These are phyloP conservation scores for Microstegium vimineum DNA, from an alignment of 176 grass and related monocot genomes.

Conservation along the genomic window DNA sequence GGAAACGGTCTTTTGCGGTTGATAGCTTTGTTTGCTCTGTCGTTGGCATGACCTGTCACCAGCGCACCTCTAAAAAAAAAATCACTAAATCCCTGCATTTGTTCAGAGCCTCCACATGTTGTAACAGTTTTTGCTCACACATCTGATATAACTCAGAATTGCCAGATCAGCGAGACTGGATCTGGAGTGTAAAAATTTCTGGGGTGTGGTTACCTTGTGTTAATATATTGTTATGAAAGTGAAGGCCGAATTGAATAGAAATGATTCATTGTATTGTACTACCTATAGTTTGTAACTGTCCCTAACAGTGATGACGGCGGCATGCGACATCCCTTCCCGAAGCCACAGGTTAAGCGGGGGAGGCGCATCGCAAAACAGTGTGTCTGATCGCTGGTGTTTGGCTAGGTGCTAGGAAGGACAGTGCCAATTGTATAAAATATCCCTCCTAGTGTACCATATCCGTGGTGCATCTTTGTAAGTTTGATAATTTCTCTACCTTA, in stretches of 20 bases:
- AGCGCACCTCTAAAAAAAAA: neutral
- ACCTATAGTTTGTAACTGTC: neutral
- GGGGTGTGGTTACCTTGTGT: neutral
- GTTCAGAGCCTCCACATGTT: neutral
- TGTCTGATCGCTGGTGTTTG: no score
- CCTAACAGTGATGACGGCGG: no score
- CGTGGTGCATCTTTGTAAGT: no score
- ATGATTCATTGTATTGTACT: conserved; percentile 8
- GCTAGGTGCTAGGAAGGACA: no score
- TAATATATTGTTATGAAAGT: conserved; percentile 5
- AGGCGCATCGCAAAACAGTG: no score
- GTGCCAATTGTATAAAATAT: no score
- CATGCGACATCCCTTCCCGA: no score
- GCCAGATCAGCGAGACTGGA: neutral
- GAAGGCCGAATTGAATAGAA: neutral
- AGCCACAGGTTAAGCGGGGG: no score
- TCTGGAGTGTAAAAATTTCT: neutral
- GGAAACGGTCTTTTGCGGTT: neutral
- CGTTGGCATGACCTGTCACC: neutral
- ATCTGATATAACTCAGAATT: neutral
- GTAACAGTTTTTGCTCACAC: neutral
- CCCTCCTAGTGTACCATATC: no score
- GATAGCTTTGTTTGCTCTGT: conserved; percentile 7
- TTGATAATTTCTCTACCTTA: no score
- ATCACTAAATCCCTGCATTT: neutral